Percentiles rank a stretch among this genome's conserved stretches.
These are phyloP conservation scores for Cryptococcus wingfieldii DNA, from an alignment of 1,284 basidiomycete species.

Conservation along the genomic window DNA sequence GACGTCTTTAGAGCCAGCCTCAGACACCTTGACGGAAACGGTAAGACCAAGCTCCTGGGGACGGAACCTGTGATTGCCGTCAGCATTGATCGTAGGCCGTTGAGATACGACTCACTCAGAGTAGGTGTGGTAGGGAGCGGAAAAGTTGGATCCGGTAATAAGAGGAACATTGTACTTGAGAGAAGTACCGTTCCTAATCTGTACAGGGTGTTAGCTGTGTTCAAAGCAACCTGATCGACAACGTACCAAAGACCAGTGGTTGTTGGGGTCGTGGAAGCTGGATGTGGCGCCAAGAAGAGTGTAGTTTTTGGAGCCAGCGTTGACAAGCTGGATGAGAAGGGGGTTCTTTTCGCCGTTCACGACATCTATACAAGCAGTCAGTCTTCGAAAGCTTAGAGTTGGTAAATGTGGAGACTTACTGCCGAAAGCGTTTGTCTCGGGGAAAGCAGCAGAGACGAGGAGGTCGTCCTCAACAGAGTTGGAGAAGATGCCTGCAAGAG, in stretches of 20 bases:
- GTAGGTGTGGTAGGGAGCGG: slow-evolving; percentile 70
- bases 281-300: slow-evolving; percentile 68
- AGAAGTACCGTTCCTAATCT: slow-evolving; percentile 57
- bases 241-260: slow-evolving; percentile 64
- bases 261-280: slow-evolving; percentile 66
- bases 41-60: slow-evolving; percentile 73
- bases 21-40: slow-evolving; percentile 69
- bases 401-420: slow-evolving; percentile 55
- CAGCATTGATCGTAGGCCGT: neutral
- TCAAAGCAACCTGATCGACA: neutral
- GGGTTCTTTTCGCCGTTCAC: slow-evolving; percentile 80
- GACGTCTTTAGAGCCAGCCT: slow-evolving; percentile 27
- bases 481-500: slow-evolving; percentile 28
- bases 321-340: slow-evolving; percentile 65
- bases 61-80: slow-evolving; percentile 47
- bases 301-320: slow-evolving; percentile 69
- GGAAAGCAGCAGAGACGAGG: slow-evolving; percentile 62
- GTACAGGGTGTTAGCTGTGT: neutral
- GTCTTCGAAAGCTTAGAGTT: neutral
- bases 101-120: slow-evolving; percentile 65
- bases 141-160: slow-evolving; percentile 61
- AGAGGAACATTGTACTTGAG: slow-evolving; percentile 61
- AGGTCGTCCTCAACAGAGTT: slow-evolving; percentile 51
- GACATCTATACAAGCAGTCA: slow-evolving; percentile 56
- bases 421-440: slow-evolving; percentile 72